Evolutionary conservation across 306 rosid species (phyloP).

Genomic region (Dryas octopetala): DNA sequence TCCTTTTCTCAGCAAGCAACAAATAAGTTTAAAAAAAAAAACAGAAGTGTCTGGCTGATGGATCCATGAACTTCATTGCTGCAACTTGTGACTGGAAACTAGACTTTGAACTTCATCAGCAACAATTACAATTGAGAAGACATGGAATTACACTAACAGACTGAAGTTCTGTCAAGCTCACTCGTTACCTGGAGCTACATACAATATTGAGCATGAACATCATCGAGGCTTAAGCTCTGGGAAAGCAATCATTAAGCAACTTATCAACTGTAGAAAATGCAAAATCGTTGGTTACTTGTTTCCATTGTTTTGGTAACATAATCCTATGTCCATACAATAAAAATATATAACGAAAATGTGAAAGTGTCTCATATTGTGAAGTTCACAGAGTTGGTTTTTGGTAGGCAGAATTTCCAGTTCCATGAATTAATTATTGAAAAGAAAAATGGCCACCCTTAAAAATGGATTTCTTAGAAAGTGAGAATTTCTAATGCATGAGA

Average conservation of each 20-base stretch:
- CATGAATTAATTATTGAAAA: background rate
- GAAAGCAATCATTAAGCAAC: conserved; percentile 24
- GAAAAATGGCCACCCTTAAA: background rate
- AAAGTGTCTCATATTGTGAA: background rate
- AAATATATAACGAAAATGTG: background rate
- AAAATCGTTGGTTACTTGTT: background rate
- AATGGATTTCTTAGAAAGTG: background rate
- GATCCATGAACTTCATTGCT: conserved; percentile 14
- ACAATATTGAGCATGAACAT: conserved; percentile 37
- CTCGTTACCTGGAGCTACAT: conserved; percentile 14
- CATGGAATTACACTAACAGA: background rate
- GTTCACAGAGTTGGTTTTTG: background rate
- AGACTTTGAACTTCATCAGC: conserved; percentile 1
- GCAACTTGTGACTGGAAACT: background rate
- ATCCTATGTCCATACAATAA: too few species aligned
- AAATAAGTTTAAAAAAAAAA: conserved; percentile 1
- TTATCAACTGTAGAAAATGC: conserved; percentile 26
- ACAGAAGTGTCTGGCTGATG: background rate
- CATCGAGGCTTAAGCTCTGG: conserved; percentile 28
- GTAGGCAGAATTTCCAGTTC: background rate
- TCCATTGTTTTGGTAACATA: background rate
- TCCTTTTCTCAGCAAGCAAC: conserved; percentile 4
- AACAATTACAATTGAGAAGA: background rate
- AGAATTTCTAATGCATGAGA: background rate
- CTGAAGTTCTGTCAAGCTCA: background rate